Evolutionary conservation across 352 stramenopile genomes (phyloP).

Genomic region (Phytopythium ostracodes): DNA sequence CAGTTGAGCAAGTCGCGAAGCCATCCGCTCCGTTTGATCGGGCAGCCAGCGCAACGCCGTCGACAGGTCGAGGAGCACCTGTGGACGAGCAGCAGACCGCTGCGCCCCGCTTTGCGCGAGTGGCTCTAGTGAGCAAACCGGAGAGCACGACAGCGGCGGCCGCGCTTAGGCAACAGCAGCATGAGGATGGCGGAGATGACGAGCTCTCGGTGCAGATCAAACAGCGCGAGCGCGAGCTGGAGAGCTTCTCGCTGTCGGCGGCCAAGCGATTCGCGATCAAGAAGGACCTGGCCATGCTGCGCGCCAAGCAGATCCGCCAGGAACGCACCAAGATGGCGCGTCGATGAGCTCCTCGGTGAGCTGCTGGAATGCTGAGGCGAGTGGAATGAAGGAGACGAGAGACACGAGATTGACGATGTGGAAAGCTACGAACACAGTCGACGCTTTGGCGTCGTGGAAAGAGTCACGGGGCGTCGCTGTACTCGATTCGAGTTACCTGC

Average conservation of each 20-base stretch:
- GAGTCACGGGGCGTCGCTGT: neutral
- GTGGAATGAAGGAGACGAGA: too few species aligned
- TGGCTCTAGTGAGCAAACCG: neutral
- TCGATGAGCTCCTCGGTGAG: neutral
- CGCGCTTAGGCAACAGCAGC: neutral
- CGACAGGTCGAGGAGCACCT: neutral
- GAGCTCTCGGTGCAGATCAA: slow-evolving; percentile 42
- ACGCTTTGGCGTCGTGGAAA: neutral
- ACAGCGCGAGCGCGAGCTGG: slow-evolving; percentile 55
- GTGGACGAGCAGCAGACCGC: neutral
- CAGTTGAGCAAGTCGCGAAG: neutral
- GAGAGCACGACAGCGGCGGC: neutral
- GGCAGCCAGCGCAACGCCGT: neutral
- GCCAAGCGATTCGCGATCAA: slow-evolving; percentile 79
- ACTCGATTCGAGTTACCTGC: neutral
- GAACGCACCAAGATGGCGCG: slow-evolving; percentile 14
- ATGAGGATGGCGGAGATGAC: neutral
- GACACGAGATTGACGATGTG: too few species aligned
- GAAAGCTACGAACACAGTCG: too few species aligned
- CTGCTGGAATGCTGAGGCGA: too few species aligned
- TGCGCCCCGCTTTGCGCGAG: slow-evolving; percentile 1
- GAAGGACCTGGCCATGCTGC: slow-evolving; percentile 72
- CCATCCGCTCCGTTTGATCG: neutral
- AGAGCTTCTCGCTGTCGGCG: slow-evolving; percentile 53
- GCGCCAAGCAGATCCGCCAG: slow-evolving; percentile 61